Percentiles rank a stretch among this genome's conserved stretches.
phyloP scores from a whole-genome alignment of 2,329 filamentous ascomycete species.

The Phaeosphaeria sp. region DNA sequence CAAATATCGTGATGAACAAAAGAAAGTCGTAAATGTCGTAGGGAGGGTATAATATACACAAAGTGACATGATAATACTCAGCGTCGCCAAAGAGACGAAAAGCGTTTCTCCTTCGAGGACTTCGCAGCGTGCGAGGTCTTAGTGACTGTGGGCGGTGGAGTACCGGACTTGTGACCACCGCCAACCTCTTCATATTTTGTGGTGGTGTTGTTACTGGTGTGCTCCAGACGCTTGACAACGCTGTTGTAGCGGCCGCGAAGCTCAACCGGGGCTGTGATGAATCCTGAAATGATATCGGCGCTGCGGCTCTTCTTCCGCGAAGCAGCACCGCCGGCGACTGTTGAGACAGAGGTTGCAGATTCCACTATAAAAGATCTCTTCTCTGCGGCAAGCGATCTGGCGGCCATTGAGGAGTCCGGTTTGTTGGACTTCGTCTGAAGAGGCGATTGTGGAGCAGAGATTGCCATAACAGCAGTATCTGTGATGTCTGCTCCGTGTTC shows the following conservation, averaged over 20 bases:
- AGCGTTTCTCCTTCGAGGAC: conserved; percentile 16
- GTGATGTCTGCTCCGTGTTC: conserved; percentile 5
- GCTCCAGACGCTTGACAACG: conserved; percentile 14
- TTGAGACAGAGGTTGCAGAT: conserved; percentile 1
- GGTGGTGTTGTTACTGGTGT: not conserved
- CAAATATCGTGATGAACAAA: not conserved
- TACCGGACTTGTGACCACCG: not conserved
- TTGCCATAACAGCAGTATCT: conserved; percentile 17
- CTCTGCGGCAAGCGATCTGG: conserved; percentile 3
- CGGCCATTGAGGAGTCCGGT: not conserved
- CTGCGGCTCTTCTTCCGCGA: conserved; percentile 3
- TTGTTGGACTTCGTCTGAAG: conserved; percentile 1
- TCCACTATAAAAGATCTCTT: conserved; percentile 4
- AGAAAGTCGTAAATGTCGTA: conserved; percentile 7
- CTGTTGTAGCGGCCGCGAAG: conserved; percentile 20
- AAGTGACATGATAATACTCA: not conserved
- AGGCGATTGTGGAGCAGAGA: conserved; percentile 19
- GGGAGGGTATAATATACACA: not conserved
- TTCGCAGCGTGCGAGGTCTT: conserved; percentile 10
- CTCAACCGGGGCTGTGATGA: conserved; percentile 7
- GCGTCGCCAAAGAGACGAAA: conserved; percentile 18
- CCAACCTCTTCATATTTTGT: not conserved
- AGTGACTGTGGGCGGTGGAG: conserved; percentile 8
- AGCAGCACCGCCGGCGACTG: not conserved
- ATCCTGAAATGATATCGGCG: conserved; percentile 4